Conservation (phyloP, 2,329 filamentous ascomycete genomes). For the Penicillium sp. region DNA sequence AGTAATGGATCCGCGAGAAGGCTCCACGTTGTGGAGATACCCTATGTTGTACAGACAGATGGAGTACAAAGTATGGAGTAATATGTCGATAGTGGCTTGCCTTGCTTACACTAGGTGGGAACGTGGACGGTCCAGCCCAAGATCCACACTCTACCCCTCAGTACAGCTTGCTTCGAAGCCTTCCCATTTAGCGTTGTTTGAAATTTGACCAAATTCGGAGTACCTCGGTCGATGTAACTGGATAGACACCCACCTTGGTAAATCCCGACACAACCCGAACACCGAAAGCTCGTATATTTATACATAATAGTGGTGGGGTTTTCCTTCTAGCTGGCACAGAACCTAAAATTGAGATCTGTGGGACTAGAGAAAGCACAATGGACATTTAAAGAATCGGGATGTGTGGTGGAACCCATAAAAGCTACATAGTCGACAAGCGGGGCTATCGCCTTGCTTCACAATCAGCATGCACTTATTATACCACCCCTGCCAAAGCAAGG, state of each 20-base stretch:
- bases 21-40: slow-evolving; percentile 7
- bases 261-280: background rate
- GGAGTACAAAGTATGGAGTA: background rate
- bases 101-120: slow-evolving; percentile 4
- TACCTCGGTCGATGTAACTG: background rate
- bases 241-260: background rate
- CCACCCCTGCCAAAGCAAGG: background rate
- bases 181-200: background rate
- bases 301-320: background rate
- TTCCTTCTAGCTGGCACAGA: background rate
- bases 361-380: background rate
- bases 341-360: background rate
- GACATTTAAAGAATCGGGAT: background rate
- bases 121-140: slow-evolving; percentile 8
- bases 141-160: slow-evolving; percentile 8
- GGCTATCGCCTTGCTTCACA: background rate
- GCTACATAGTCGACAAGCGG: background rate
- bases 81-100: background rate
- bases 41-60: slow-evolving; percentile 4
- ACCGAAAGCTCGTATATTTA: background rate
- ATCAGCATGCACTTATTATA: background rate
- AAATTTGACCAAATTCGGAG: background rate
- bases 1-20: slow-evolving; percentile 5
- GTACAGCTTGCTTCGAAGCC: background rate
- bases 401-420: background rate